Evolutionary conservation across 2,329 filamentous ascomycete species (phyloP), one percentile per base, ranked within the genome.

Genomic region (Tolypocladium cylindrosporum): DNA sequence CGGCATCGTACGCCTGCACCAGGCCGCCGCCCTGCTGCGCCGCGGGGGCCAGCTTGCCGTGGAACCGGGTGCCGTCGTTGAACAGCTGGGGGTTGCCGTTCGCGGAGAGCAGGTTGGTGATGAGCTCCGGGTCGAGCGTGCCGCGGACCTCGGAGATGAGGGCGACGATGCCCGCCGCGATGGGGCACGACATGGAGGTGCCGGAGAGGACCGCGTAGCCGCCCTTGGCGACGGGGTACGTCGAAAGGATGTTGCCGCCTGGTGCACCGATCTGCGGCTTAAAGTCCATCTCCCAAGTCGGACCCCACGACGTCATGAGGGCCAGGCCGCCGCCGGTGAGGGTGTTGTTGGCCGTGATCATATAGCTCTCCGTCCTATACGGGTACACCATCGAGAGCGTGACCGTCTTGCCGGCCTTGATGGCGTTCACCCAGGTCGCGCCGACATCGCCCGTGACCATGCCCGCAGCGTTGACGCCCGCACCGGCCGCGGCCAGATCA

Each of bases 161-260:
- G 1, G 82, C 82, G 48, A 78, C 74, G 56, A 83, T 76, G 39
- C 75, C 84, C 4, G 82, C 81, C 7, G 77, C 72, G 16, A 82
- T 75, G 8, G 83, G 82, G 39, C 77, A 79, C 3, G 83, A 77
- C 84, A 87, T 86, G 2, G 82, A 85, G 0, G 82, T 85, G 16
- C 82, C 82, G 39, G 74, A 82, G 36, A 77, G 68, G 1, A 84
- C 75, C 24, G 75, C 76, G 56, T 84, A 86, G 31, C 71, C 69
- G 27, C 78, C 79, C 37, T 72, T 65, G 3, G 69, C 68, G 4
- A 66, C 59, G 0, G 79, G 82, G 61, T 74, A 86, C 0, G 82
- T 85, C 10, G 82, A 84, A 27, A 86, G 68, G 52, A 86, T 84
- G 55, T 75, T 75, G 53, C 81, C 81, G 40, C 83, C 82, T 2